Evolutionary conservation across 495 filamentous ascomycete species (phyloP).

Genomic region (Evansstolkia leycettana): DNA sequence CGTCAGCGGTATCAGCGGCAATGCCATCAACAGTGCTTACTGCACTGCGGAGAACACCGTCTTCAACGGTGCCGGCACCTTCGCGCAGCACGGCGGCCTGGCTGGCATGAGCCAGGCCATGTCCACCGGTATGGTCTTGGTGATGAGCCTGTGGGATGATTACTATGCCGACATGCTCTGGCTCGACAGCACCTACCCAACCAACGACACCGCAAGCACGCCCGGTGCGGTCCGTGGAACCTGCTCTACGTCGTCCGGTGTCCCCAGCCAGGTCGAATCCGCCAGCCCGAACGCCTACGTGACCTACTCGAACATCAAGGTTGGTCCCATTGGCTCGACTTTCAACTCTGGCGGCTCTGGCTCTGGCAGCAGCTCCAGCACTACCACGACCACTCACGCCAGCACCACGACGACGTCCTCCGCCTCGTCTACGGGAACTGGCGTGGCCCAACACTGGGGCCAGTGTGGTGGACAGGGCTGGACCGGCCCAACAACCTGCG

Average conservation of each 20-base stretch:
- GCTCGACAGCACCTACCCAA: slow-evolving; percentile 69
- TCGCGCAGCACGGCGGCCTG: slow-evolving; percentile 48
- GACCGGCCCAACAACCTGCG: slow-evolving; percentile 29
- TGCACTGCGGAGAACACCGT: slow-evolving; percentile 47
- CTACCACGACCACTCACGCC: no score
- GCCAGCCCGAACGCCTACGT: slow-evolving; percentile 43
- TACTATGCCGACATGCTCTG: slow-evolving; percentile 69
- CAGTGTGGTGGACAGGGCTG: slow-evolving; percentile 36
- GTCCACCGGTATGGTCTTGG: slow-evolving; percentile 52
- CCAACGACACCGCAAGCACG: slow-evolving; percentile 34
- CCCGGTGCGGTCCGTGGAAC: slow-evolving; percentile 61
- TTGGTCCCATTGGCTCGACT: slow-evolving; percentile 56
- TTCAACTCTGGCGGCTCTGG: no score
- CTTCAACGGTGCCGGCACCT: slow-evolving; percentile 49
- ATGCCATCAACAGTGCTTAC: slow-evolving; percentile 47
- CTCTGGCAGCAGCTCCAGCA: no score
- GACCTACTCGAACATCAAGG: slow-evolving; percentile 55
- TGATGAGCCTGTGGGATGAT: slow-evolving; percentile 72
- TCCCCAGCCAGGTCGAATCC: slow-evolving; percentile 46
- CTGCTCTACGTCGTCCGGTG: slow-evolving; percentile 50
- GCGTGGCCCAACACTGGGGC: slow-evolving; percentile 23
- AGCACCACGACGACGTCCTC: no score
- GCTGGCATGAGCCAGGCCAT: slow-evolving; percentile 44
- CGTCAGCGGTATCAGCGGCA: slow-evolving; percentile 37
- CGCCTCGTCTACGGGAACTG: no score